Evolutionary conservation across 305 asterid species (phyloP), one percentile per base, ranked within the genome.

Genomic region (Fraxinus paxiana): DNA sequence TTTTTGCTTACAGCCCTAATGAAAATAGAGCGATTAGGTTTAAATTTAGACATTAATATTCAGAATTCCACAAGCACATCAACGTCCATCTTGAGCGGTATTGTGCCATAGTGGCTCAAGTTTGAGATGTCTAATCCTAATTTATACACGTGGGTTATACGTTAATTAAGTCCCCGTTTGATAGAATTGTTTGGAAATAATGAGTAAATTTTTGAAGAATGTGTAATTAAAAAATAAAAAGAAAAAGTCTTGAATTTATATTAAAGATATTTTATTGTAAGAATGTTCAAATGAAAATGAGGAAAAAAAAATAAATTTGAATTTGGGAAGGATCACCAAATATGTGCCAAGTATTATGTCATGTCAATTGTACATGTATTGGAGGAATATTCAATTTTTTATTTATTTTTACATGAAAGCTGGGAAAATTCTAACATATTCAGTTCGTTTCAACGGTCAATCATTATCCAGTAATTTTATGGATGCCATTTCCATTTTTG

Each of bases 401-500:
- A 4, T 30, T 56, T 76, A n/a, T 26, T 34, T n/a, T 17, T 20
- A 51, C 20, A 48, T 48, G 38, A 38, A 43, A 78, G 61, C 76
- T 73, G 65, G 61, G 76, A 77, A 85, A 78, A 65, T 79, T 82
- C 82, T 77, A 79, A 67, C 59, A 69, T 69, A 69, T 80, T 83
- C 83, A 74, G 87, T 83, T 88, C 79, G 88, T 84, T 76, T 74
- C 82, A 83, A 83, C 88, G 83, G 88, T 79, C 83, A 51, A 76
- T 85, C 84, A 65, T 41, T 41, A 75, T 35, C 77, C 81, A 46
- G 79, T 80, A 86, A 78, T 71, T 84, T 87, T 65, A 69, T 28
- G 26, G 26, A 24, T 67, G 43, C 54, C 54, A 35, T 13, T 41
- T 28, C 18, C 18, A 3, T 74, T 80, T 46, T 34, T 71, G 26